These are phyloP conservation scores for Bassia scoparia DNA, from an alignment of 148 eudicot genomes.

Conservation along the genomic window DNA sequence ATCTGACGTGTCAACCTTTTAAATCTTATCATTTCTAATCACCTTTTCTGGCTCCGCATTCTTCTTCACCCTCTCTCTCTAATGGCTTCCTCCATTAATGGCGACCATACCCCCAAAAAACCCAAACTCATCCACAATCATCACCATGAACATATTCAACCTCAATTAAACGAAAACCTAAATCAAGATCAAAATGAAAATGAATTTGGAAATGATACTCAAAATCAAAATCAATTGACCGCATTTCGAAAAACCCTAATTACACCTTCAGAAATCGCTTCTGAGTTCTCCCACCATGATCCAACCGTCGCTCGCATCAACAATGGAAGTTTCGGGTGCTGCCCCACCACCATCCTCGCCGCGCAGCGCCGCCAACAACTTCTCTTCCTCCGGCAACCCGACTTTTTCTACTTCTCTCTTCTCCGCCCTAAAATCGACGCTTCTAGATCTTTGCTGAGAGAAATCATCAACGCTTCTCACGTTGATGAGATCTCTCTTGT, in stretches of 20 bases:
- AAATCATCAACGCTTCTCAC: slow-evolving; percentile 65
- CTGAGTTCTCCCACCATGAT: slow-evolving; percentile 80
- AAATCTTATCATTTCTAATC: background rate
- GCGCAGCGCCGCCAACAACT: slow-evolving; percentile 63
- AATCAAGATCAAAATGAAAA: no score
- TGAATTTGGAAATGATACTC: no score
- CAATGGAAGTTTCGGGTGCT: slow-evolving; percentile 90
- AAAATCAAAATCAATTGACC: background rate
- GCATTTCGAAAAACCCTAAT: slow-evolving; percentile 28
- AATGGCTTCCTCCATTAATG: slow-evolving; percentile 38
- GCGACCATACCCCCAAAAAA: slow-evolving; percentile 28
- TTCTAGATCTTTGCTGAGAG: slow-evolving; percentile 48
- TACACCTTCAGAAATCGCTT: slow-evolving; percentile 38
- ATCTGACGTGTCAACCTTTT: slow-evolving; percentile 21
- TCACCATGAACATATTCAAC: background rate
- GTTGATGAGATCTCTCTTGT: slow-evolving; percentile 73
- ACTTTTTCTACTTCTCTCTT: slow-evolving; percentile 52
- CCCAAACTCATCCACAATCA: slow-evolving; percentile 27
- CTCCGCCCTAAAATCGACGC: slow-evolving; percentile 60
- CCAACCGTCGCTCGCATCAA: slow-evolving; percentile 61
- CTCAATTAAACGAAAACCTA: no score
- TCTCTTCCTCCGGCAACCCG: slow-evolving; percentile 65
- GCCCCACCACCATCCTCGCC: slow-evolving; percentile 55
- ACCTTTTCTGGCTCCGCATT: slow-evolving; percentile 10
- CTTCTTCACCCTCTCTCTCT: background rate